Evolutionary conservation across 1,284 basidiomycete genomes (phyloP).

Genomic region (Trametes polyzona): DNA sequence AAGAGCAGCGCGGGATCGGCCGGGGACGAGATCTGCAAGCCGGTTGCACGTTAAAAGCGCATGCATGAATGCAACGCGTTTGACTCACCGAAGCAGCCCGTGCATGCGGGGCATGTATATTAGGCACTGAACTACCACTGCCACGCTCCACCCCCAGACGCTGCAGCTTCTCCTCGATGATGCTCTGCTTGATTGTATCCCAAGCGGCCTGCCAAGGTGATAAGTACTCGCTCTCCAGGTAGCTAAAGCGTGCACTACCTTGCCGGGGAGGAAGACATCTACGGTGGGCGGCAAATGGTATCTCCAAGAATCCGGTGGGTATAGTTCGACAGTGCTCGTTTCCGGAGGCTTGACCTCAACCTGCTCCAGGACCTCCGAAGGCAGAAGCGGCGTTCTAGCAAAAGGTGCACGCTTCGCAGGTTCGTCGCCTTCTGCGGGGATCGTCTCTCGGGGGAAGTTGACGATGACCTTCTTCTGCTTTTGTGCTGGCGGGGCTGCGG

Average conservation of each 20-base stretch:
- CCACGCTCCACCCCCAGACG: constrained; percentile 76
- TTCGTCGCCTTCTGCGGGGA: constrained; percentile 47
- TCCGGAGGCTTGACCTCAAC: constrained; percentile 48
- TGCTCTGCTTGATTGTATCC: constrained; percentile 68
- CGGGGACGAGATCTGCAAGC: constrained; percentile 86
- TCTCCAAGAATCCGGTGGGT: constrained; percentile 66
- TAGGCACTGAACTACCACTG: constrained; percentile 53
- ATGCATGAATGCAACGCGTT: constrained; percentile 6
- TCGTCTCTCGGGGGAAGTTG: constrained; percentile 72
- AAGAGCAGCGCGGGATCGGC: constrained; percentile 78
- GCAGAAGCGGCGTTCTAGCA: constrained; percentile 62
- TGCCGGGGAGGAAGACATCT: constrained; percentile 82
- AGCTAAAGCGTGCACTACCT: constrained; percentile 47
- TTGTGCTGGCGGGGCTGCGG: constrained; percentile 31
- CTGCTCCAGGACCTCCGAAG: constrained; percentile 44
- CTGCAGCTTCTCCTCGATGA: constrained; percentile 79
- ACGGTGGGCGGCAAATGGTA: constrained; percentile 61
- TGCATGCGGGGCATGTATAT: constrained; percentile 72
- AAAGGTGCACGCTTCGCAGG: constrained; percentile 53
- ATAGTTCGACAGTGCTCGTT: constrained; percentile 53
- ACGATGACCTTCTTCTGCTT: constrained; percentile 73
- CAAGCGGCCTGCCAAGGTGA: constrained; percentile 58
- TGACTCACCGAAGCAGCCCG: constrained; percentile 75
- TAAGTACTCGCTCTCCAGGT: not conserved
- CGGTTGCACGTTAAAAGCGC: constrained; percentile 6